Evolutionary conservation across 2,329 filamentous ascomycete genomes (phyloP).

Genomic region (Fusarium stilboides): DNA sequence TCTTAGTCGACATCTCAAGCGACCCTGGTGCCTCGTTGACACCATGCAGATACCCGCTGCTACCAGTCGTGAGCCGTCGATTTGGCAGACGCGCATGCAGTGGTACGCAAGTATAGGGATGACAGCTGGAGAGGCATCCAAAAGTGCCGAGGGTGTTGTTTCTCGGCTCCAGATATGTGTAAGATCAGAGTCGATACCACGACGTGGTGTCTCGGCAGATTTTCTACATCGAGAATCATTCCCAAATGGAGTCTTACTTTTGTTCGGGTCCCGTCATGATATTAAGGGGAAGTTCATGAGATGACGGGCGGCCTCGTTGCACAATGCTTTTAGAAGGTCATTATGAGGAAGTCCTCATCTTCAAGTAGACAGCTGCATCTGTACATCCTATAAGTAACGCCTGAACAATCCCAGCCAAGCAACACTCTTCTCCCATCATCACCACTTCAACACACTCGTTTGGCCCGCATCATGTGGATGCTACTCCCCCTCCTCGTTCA

Average conservation of each 20-base stretch:
- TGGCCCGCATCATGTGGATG: constrained; percentile 42
- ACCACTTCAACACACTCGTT: constrained; percentile 37
- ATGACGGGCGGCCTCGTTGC: constrained; percentile 18
- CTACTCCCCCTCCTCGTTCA: constrained; percentile 29
- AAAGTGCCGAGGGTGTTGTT: constrained; percentile 20
- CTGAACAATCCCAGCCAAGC: constrained; percentile 7
- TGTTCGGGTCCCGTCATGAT: background rate
- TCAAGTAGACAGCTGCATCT: background rate
- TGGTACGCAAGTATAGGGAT: constrained; percentile 16
- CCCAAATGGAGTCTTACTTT: background rate
- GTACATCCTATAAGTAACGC: constrained; percentile 40
- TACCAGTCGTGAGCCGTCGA: constrained; percentile 23
- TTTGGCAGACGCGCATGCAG: constrained; percentile 32
- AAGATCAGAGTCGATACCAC: background rate
- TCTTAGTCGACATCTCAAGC: constrained; percentile 14
- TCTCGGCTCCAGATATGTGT: too few relatives aligned
- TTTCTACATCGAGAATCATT: constrained; percentile 15
- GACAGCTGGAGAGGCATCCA: constrained; percentile 1
- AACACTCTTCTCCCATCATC: background rate
- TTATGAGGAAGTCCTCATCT: background rate
- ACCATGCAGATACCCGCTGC: constrained; percentile 36
- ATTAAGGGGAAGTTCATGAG: background rate
- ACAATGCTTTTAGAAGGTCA: background rate
- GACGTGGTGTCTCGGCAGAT: constrained; percentile 42
- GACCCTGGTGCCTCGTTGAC: constrained; percentile 24